phyloP scores from a whole-genome alignment of 768 basidiomycete species.

The Pleurotus giganteus region DNA sequence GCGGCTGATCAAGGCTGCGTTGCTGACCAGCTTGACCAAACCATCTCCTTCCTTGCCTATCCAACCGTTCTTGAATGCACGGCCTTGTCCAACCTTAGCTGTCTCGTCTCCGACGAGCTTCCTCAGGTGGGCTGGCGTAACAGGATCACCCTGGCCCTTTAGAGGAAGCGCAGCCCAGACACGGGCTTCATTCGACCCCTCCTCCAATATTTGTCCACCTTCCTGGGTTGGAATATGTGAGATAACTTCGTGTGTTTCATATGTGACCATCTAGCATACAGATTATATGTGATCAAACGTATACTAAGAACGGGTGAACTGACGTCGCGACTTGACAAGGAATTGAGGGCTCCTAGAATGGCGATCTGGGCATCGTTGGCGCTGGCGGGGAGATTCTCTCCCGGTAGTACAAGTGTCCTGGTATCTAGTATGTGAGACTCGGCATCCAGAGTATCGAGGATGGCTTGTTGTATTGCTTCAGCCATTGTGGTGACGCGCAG shows the following conservation, averaged over 20 bases:
- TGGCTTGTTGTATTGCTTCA: slow-evolving; percentile 74
- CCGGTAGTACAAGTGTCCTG: slow-evolving; percentile 64
- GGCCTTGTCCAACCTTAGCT: slow-evolving; percentile 90
- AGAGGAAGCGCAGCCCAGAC: slow-evolving; percentile 84
- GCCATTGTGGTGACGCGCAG: slow-evolving; percentile 45
- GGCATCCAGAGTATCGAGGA: slow-evolving; percentile 70
- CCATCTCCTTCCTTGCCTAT: slow-evolving; percentile 88
- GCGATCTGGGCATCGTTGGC: slow-evolving; percentile 78
- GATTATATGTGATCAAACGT: slow-evolving; percentile 10
- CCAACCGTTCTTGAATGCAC: slow-evolving; percentile 98
- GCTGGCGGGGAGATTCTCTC: slow-evolving; percentile 51
- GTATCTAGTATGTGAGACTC: slow-evolving; percentile 63
- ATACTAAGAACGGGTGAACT: slow-evolving; percentile 22
- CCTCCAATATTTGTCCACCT: slow-evolving; percentile 70
- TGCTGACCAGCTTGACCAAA: slow-evolving; percentile 79
- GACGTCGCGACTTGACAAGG: slow-evolving; percentile 82
- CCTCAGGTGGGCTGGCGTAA: slow-evolving; percentile 69
- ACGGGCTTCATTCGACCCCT: slow-evolving; percentile 93
- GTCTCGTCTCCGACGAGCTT: slow-evolving; percentile 79
- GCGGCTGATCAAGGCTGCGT: neutral
- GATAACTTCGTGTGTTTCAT: slow-evolving; percentile 73
- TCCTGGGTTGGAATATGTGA: slow-evolving; percentile 79
- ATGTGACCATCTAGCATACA: slow-evolving; percentile 70
- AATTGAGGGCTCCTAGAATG: slow-evolving; percentile 90
- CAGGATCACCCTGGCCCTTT: slow-evolving; percentile 66